Conservation (phyloP, 768 basidiomycete species). For the Punctularia strigosozonata region DNA sequence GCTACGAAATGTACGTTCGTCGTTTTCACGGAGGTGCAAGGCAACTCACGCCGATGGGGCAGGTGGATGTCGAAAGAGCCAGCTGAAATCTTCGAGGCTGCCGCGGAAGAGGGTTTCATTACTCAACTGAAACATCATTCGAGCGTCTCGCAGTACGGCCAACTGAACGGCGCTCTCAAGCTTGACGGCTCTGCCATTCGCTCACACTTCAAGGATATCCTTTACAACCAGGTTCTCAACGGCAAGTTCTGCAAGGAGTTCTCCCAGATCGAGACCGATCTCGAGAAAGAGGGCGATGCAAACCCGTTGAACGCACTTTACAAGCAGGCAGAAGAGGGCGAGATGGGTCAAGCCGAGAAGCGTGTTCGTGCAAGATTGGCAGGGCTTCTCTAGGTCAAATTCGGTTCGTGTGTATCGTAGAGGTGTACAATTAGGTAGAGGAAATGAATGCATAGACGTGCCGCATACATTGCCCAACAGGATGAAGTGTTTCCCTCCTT, state of each 20-base stretch:
- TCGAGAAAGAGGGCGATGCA: slow-evolving; percentile 39
- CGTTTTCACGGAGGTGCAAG: background rate
- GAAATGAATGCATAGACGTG: too few relatives aligned
- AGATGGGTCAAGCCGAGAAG: slow-evolving; percentile 48
- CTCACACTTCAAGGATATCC: slow-evolving; percentile 44
- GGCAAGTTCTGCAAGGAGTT: slow-evolving; percentile 48
- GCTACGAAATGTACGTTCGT: slow-evolving; percentile 45
- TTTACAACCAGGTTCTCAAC: slow-evolving; percentile 48
- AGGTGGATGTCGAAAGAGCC: slow-evolving; percentile 71
- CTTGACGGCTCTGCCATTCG: slow-evolving; percentile 39
- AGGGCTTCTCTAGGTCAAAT: slow-evolving; percentile 25
- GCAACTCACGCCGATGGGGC: background rate
- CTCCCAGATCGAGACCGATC: slow-evolving; percentile 39
- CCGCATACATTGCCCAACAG: too few relatives aligned
- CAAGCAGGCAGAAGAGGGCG: slow-evolving; percentile 34
- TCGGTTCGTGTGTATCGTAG: too few relatives aligned
- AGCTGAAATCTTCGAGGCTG: slow-evolving; percentile 56
- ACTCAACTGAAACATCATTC: slow-evolving; percentile 52
- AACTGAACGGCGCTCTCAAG: slow-evolving; percentile 42
- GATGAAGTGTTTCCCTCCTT: too few relatives aligned
- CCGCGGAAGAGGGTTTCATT: slow-evolving; percentile 57
- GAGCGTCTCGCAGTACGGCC: slow-evolving; percentile 49
- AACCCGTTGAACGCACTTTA: slow-evolving; percentile 50
- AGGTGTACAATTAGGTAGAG: too few relatives aligned
- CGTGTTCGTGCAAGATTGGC: slow-evolving; percentile 40